Base-by-base conservation (phyloP, 2,329 filamentous ascomycete species). In the Exophiala xenobiotica region DNA sequence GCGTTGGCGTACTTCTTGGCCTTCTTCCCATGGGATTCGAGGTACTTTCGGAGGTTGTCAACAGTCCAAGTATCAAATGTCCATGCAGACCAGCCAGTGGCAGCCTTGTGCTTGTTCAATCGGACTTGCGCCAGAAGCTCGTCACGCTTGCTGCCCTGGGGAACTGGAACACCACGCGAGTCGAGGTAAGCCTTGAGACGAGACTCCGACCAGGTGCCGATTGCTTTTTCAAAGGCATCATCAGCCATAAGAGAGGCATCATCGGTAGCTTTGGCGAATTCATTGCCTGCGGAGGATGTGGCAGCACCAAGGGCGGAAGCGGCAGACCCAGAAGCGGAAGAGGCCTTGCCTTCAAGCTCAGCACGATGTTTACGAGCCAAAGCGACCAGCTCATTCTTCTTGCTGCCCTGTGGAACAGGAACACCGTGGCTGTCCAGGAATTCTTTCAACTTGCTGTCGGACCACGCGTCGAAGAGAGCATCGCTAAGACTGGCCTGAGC, bases 361-460 rank as follows among this genome's bases (percentile, higher is more conserved):
- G 87, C 85, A 53, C 88, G 86, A 73, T 95, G 82, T 78, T 93
- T 95, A 67, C 92, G 90, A 58, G 92, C 86, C 56, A 97, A 81
- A 46, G 92, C 90, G 46, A 95, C 78, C 20, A 97, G 80, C 70
- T 99, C 92, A 64, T 96, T 95, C 61, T 82, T 77, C 77, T 87
- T 91, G 65, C 88, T 95, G 41, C 92, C 93, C 67, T 97, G 92
- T 7, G 93, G 93, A 44, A 96, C 89, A 75, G 79, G 79, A 66
- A 99, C 87, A 51, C 83, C 83, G 63, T 97, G 93, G 78, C 91
- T 89, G 75, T 97, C 92, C 49, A 84, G 84, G 75, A 93, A 97
- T 57, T 89, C 86, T 79, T 97, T 97, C 68, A 99, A 79, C 69
- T 95, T 77, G 64, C 80, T 85, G 65, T 96, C 91, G 64, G 87